These are phyloP conservation scores for Epichloe festucae DNA, from an alignment of 2,329 filamentous ascomycete species.

Conservation along the genomic window DNA sequence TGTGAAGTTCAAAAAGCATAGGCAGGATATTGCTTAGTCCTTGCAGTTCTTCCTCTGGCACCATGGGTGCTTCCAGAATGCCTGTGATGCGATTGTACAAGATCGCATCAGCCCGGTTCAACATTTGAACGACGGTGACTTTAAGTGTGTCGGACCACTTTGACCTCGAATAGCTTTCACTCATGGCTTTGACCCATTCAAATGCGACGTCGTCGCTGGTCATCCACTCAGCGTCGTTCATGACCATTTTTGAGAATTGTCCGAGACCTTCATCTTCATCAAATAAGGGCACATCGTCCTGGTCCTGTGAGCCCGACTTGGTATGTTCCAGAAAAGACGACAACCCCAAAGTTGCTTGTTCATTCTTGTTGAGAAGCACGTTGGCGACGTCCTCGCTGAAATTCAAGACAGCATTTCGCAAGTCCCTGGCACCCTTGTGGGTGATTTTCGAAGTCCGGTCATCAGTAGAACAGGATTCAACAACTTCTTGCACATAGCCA, in stretches of 20 bases:
- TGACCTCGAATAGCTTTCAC: slow-evolving; percentile 35
- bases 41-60: slow-evolving; percentile 13
- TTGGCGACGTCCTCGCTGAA: slow-evolving; percentile 42
- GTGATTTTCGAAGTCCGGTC: slow-evolving; percentile 36
- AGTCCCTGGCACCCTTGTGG: slow-evolving; percentile 33
- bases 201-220: slow-evolving; percentile 44
- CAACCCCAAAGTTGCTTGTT: slow-evolving; percentile 37
- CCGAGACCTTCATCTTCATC: slow-evolving; percentile 39
- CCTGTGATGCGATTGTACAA: slow-evolving; percentile 34
- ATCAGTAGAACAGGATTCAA: slow-evolving; percentile 39
- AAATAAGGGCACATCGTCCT: slow-evolving; percentile 33
- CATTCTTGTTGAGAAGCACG: slow-evolving; percentile 39
- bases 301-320: slow-evolving; percentile 40
- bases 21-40: slow-evolving; percentile 34
- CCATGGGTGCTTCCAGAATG: slow-evolving; percentile 24
- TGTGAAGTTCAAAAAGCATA: slow-evolving; percentile 46
- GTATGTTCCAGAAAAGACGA: slow-evolving; percentile 55
- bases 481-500: slow-evolving; percentile 32
- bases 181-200: slow-evolving; percentile 41
- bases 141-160: slow-evolving; percentile 49
- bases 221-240: slow-evolving; percentile 31
- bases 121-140: slow-evolving; percentile 40
- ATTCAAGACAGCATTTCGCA: slow-evolving; percentile 33
- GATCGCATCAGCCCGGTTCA: slow-evolving; percentile 38
- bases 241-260: slow-evolving; percentile 36